Evolutionary conservation across 805 yeast genomes (phyloP), one percentile per base, ranked within the genome.

Genomic region (Candida montana): DNA sequence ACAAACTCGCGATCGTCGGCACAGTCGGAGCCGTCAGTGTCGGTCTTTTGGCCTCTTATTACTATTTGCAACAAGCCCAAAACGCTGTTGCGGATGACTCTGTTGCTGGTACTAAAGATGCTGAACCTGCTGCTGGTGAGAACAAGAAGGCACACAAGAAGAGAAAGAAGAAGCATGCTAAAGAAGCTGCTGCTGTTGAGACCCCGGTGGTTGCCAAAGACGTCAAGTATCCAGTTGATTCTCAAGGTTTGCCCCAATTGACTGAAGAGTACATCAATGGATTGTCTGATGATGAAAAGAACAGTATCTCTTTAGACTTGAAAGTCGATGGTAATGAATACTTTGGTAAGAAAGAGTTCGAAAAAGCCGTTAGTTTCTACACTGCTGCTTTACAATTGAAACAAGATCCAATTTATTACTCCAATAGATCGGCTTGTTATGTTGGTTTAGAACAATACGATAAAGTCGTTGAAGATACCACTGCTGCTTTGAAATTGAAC

Each of bases 401-500:
- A 59, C 65, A 72, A 52, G 97, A 93, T 64, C 89, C 97, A 5
- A 84, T 90, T 28, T 93, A 76, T 68, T 91, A 82, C 68, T 88
- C 97, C 47, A 93, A 93, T 72, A 81, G 97, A 66, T 89, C 98
- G 23, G 99, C 99, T 15, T 91, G 96, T 66, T 85, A 85, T 67
- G 84, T 90, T 39, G 87, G 95, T 8, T 69, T 86, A 51, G 77
- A 80, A 49, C 77, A 89, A 48, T 80, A 78, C 60, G 88, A 86
- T 54, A 82, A 88, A 61, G 96, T 90, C 35, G 74, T 93, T 49
- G 85, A 79, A 52, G 96, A 89, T 62, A 84, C 96, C 43, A 78
- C 95, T 17, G 75, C 74, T 47, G 99, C 98, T 23, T 74, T 93
- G 55, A 74, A 79, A 54, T 68, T 91, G 55, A 84, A 88, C 62